A percentile compares a stretch with the other conserved stretches of the same genome.
Conservation (phyloP, 345 rosid genomes). For the Corchorus olitorius region DNA sequence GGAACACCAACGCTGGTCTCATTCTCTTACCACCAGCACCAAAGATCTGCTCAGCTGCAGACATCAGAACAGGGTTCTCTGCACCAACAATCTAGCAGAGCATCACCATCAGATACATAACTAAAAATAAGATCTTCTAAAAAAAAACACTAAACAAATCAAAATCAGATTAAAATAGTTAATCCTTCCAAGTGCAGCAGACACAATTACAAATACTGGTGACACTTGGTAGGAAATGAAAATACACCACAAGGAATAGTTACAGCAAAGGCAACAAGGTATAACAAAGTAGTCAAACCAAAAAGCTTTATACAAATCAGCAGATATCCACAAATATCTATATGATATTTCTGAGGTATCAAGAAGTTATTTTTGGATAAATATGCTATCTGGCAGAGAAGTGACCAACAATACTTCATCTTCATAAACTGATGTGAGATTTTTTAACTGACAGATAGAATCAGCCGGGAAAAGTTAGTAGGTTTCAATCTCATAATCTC, state of each 20-base stretch:
- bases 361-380: background rate
- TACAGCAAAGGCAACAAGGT: background rate
- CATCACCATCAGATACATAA: slow-evolving; percentile 34
- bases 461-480: background rate
- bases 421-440: background rate
- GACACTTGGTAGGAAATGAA: background rate
- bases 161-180: background rate
- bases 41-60: slow-evolving; percentile 96
- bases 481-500: background rate
- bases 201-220: background rate
- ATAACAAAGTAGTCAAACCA: too few relatives aligned
- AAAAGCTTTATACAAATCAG: too few relatives aligned
- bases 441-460: background rate
- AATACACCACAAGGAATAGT: background rate
- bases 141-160: background rate
- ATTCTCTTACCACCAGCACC: slow-evolving; percentile 99
- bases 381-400: background rate
- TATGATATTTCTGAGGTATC: background rate
- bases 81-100: slow-evolving; percentile 89
- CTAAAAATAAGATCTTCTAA: background rate
- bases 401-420: background rate
- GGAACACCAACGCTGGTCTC: slow-evolving; percentile 95
- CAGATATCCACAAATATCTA: too few relatives aligned
- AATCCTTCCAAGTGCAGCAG: background rate
- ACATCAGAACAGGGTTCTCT: slow-evolving; percentile 90